Evolutionary conservation across 2,329 filamentous ascomycete species (phyloP), one percentile per base, ranked within the genome.

Genomic region (Penicillium sp.): DNA sequence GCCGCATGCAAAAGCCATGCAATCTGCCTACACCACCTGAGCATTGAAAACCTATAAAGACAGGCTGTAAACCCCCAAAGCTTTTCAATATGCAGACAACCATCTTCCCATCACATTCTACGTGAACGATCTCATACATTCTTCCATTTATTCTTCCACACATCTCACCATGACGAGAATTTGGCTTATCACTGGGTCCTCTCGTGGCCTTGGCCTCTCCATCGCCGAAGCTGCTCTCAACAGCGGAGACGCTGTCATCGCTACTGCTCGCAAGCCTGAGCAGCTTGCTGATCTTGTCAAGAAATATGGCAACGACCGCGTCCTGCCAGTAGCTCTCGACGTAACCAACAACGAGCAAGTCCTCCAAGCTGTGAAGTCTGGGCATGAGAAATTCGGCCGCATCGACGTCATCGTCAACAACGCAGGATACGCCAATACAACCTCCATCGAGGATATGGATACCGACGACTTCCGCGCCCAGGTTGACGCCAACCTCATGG

Each of bases 341-440:
- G 46, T 49, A n/a, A 31, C 46, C 9, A 33, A 49, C 29, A 35
- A 49, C 31, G 27, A 49, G 16, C 46, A 49, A 49, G 46, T 49
- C 24, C 27, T 49, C 39, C n/a, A 42, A 22, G 39, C 39, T 4
- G 39, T 42, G 8, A 19, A 42, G 19, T n/a, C 39, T 42, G 46
- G 46, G 10, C 29, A 49, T 22, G 26, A 19, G 11, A 49, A 22
- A 22, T 49, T 49, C 29, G 46, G 46, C 46, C 29, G 46, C 46
- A 49, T 49, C 46, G 46, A 49, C 11, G 46, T 49, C 26, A 29
- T 49, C 9, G n/a, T 49, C n/a, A 49, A 49, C 27, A 49, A 49
- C 19, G 46, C 46, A n/a, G 46, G 46, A 9, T 49, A 49, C 3
- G 46, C 46, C 24, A 49, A 49, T 22, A 49, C 46, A 10, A 29